Percentiles rank a stretch among this genome's conserved stretches.
These are phyloP conservation scores for Achaetomium macrosporum DNA, from an alignment of 2,329 filamentous ascomycete genomes.

Conservation along the genomic window DNA sequence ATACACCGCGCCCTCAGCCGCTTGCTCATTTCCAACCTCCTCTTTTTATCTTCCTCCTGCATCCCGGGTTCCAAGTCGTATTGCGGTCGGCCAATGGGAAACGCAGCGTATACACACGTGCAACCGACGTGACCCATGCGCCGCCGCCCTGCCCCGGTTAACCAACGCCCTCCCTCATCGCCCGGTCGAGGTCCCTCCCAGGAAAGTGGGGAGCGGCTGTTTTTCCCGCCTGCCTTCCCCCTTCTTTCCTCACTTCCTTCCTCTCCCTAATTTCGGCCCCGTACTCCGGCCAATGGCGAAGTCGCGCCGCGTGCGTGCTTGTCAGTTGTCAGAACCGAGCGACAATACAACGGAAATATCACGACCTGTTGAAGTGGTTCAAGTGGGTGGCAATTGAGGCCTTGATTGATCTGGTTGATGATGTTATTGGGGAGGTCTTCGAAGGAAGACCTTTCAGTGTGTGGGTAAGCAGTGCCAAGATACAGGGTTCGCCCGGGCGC, in stretches of 20 bases:
- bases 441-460: too few species aligned
- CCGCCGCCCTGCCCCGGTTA: neutral
- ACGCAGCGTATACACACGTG: neutral
- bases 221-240: neutral
- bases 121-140: neutral
- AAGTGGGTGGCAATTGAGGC: too few species aligned
- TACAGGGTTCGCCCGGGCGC: too few species aligned
- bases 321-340: neutral
- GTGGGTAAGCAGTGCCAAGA: too few species aligned
- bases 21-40: slow-evolving; percentile 2
- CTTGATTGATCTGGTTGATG: neutral
- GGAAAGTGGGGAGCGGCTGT: neutral
- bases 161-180: neutral
- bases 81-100: neutral
- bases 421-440: too few species aligned
- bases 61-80: neutral
- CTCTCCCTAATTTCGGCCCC: too few species aligned
- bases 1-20: slow-evolving; percentile 1
- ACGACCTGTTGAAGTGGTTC: too few species aligned
- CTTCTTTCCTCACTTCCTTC: too few species aligned
- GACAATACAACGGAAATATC: too few species aligned
- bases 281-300: neutral
- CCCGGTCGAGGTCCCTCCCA: neutral
- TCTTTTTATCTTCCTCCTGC: slow-evolving; percentile 1
- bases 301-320: neutral